Percentiles rank a stretch among this genome's conserved stretches.
Conservation (phyloP, 2,329 filamentous ascomycete species). For the Didymella glomerata region DNA sequence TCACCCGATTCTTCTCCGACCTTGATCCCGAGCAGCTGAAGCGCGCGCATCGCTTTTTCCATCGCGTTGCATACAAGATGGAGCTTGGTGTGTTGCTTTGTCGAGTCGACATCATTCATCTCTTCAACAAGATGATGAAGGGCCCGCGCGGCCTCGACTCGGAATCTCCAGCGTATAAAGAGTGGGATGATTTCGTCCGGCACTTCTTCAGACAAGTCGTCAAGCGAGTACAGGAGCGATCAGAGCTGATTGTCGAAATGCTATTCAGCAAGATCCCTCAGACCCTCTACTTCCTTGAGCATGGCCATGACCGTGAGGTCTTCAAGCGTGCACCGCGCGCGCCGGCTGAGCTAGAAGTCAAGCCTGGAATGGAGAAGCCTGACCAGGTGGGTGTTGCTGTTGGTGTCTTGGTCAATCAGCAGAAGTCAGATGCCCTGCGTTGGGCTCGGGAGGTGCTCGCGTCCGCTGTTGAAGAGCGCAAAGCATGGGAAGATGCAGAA, state of each 20-base stretch:
- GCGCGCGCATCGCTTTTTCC: conserved; percentile 91
- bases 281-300: conserved; percentile 87
- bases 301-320: conserved; percentile 84
- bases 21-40: conserved; percentile 83
- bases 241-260: conserved; percentile 87
- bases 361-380: conserved; percentile 69
- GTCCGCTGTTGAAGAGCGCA: conserved; percentile 74
- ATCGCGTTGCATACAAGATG: conserved; percentile 93
- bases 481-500: conserved; percentile 78
- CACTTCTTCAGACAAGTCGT: conserved; percentile 84
- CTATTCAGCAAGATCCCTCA: conserved; percentile 90
- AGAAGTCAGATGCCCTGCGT: conserved; percentile 75
- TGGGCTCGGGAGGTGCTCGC: conserved; percentile 81
- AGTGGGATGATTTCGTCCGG: conserved; percentile 89
- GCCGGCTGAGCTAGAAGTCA: conserved; percentile 84
- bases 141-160: conserved; percentile 79
- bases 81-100: conserved; percentile 89
- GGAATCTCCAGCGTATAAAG: conserved; percentile 72
- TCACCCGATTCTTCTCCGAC: conserved; percentile 82
- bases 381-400: conserved; percentile 82
- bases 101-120: conserved; percentile 85
- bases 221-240: conserved; percentile 84
- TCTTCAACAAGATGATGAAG: conserved; percentile 92
- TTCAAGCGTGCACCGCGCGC: conserved; percentile 70
- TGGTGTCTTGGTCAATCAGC: conserved; percentile 79